These are phyloP conservation scores for Rhizophora apiculata DNA, from an alignment of 345 rosid species.

Conservation along the genomic window DNA sequence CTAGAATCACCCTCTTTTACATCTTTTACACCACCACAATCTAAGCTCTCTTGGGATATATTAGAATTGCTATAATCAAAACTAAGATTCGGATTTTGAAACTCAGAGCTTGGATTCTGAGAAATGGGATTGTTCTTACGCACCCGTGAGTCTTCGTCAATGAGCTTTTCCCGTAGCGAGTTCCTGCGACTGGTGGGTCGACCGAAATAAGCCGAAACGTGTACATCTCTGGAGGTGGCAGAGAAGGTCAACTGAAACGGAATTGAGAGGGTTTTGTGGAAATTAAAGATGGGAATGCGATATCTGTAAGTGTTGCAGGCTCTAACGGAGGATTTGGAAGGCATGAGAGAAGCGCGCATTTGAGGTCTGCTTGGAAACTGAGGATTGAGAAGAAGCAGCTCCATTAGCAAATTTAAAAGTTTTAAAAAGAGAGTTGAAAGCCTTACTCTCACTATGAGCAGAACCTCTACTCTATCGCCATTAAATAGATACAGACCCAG, in stretches of 20 bases:
- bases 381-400: slow-evolving; percentile 34
- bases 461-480: too few species aligned
- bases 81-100: slow-evolving; percentile 15
- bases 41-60: slow-evolving; percentile 15
- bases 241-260: slow-evolving; percentile 20
- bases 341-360: slow-evolving; percentile 19
- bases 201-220: slow-evolving; percentile 55
- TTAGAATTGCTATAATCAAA: slow-evolving; percentile 5
- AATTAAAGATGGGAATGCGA: slow-evolving; percentile 26
- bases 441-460: not conserved
- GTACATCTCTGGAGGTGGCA: slow-evolving; percentile 11
- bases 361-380: slow-evolving; percentile 21
- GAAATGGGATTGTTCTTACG: slow-evolving; percentile 33
- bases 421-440: not conserved
- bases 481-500: not conserved
- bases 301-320: slow-evolving; percentile 7
- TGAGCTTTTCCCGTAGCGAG: slow-evolving; percentile 62
- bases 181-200: slow-evolving; percentile 55
- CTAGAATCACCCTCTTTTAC: slow-evolving; percentile 4
- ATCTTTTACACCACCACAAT: slow-evolving; percentile 16
- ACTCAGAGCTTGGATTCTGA: slow-evolving; percentile 30
- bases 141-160: slow-evolving; percentile 46
- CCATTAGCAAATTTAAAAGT: slow-evolving; percentile 31
- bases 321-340: slow-evolving; percentile 30
- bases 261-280: slow-evolving; percentile 14